Evolutionary conservation across 2,329 filamentous ascomycete species (phyloP), one percentile per base, ranked within the genome.

Genomic region (Pseudopyrenochaeta lycopersici): DNA sequence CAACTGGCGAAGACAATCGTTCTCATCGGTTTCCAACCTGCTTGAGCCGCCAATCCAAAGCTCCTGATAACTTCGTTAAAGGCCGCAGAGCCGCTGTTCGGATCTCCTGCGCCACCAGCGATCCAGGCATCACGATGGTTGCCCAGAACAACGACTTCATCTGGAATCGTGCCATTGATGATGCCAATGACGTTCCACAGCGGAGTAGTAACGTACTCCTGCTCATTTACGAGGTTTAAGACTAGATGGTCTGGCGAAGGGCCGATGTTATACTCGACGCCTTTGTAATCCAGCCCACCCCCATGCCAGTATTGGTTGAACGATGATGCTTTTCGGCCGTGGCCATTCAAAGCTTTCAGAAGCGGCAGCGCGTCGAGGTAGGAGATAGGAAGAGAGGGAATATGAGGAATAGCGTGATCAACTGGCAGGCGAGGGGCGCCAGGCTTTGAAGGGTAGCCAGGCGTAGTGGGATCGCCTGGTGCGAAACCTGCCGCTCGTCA

Each of bases 101-200:
- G 91, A 64, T 96, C 91, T 11, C 83, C 90, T 14, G 90, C 90
- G 20, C 91, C 91, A n/a, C 91, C 91, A 17, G 88, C 88, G 66
- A 94, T 89, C 91, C 91, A 96, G 0, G 93, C 91, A 76, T 97
- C 92, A 30, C 92, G 87, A 70, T 97, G 93, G 69, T 96, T 97
- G n/a, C 93, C 92, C 29, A 98, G 79, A 3, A 99, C 84, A 40
- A 99, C 82, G 1, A 97, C 92, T 69, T 97, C 92, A 65, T 97
- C 88, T 0, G 87, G 81, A 31, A 95, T 86, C 0, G 89, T 90
- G 9, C 94, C 95, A 66, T 97, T 97, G 73, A 99, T 91, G 40
- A 95, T 82, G 39, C 94, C 94, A 60, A 98, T 94, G 2, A 95
- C 91, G 70, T 99, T 90, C 81, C 81, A 83, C 7, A 82, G 63